These are phyloP conservation scores for Globisporangium emineosum DNA, from an alignment of 352 stramenopile genomes.

Conservation along the genomic window DNA sequence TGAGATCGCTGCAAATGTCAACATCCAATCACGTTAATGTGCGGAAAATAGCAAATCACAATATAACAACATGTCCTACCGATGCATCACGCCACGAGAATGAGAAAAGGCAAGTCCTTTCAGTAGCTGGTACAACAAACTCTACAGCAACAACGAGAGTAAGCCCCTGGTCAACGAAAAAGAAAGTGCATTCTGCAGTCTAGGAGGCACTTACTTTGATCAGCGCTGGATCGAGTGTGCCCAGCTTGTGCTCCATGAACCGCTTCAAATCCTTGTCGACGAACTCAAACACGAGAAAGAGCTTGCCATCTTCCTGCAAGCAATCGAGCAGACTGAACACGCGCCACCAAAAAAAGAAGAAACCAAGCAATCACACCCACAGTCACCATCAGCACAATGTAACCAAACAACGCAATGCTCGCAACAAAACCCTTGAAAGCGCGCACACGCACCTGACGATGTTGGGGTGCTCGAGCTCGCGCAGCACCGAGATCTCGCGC, in stretches of 20 bases:
- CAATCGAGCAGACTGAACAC: slow-evolving; percentile 88
- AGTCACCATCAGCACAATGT: neutral
- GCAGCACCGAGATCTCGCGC: slow-evolving; percentile 97
- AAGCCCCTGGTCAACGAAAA: neutral
- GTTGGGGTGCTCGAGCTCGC: slow-evolving; percentile 97
- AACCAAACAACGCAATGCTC: neutral
- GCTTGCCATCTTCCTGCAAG: slow-evolving; percentile 92
- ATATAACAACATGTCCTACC: slow-evolving; percentile 31
- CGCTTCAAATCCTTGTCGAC: slow-evolving; percentile 98
- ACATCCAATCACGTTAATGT: too few relatives aligned
- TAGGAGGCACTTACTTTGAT: slow-evolving; percentile 42
- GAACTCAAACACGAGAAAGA: slow-evolving; percentile 99
- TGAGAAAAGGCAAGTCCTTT: slow-evolving; percentile 87
- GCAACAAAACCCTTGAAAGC: neutral
- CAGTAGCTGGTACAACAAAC: slow-evolving; percentile 84
- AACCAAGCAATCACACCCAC: too few relatives aligned
- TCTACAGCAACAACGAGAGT: slow-evolving; percentile 16
- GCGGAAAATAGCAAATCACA: too few relatives aligned
- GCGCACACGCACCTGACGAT: slow-evolving; percentile 88
- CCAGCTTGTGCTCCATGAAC: slow-evolving; percentile 91
- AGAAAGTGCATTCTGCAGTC: neutral
- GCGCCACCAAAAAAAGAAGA: neutral
- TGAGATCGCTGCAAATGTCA: slow-evolving; percentile 86
- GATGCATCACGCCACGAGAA: slow-evolving; percentile 86
- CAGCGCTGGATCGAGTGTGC: slow-evolving; percentile 48